These are phyloP conservation scores for Aspergillus affinis DNA, from an alignment of 495 filamentous ascomycete species.

Conservation along the genomic window DNA sequence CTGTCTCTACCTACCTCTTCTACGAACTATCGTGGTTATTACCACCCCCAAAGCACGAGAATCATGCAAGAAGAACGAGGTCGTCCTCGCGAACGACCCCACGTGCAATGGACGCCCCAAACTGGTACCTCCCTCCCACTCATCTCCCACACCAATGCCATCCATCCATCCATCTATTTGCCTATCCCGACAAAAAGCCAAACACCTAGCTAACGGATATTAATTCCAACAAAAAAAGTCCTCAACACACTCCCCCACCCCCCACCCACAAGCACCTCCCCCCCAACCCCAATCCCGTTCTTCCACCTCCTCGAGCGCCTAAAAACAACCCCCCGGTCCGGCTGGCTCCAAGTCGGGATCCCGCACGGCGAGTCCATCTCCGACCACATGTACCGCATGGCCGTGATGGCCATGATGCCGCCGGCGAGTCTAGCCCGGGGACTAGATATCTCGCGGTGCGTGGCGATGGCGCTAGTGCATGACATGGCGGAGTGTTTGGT, in stretches of 20 bases:
- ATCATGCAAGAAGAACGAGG: background rate
- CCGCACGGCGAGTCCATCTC: conserved; percentile 73
- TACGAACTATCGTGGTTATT: too few relatives aligned
- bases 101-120: background rate
- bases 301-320: conserved; percentile 86
- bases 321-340: conserved; percentile 90
- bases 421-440: conserved; percentile 65
- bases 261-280: background rate
- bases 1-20: too few relatives aligned
- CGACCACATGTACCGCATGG: conserved; percentile 99
- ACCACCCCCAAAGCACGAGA: too few relatives aligned
- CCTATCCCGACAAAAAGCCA: too few relatives aligned
- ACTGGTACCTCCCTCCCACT: background rate
- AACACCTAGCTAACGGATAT: too few relatives aligned
- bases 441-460: conserved; percentile 75
- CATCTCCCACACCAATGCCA: too few relatives aligned
- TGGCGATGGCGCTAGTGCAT: conserved; percentile 85
- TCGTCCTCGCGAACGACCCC: background rate
- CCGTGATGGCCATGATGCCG: conserved; percentile 85
- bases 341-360: conserved; percentile 84
- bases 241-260: background rate
- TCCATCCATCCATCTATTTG: background rate
- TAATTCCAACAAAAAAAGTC: background rate
- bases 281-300: conserved; percentile 68
- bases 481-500: conserved; percentile 94